phyloP scores from a whole-genome alignment of 352 stramenopile species.

The Globisporangium recalcitrans region DNA sequence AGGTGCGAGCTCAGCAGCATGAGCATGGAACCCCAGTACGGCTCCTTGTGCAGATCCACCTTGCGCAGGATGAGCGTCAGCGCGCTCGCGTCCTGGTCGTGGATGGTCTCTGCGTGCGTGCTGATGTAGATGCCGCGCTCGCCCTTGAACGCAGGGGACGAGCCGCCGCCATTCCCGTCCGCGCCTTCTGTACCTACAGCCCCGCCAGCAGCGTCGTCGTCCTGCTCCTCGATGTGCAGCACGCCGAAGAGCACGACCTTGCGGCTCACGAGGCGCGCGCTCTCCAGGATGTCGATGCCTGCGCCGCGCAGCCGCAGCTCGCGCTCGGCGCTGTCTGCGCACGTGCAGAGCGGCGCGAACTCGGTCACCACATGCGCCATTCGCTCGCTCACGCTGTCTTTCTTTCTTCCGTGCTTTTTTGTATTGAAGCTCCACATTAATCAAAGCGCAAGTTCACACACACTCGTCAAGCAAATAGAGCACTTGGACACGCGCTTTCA shows the following conservation, averaged over 20 bases:
- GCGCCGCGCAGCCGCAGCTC: constrained; percentile 38
- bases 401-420: background rate
- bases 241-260: constrained; percentile 60
- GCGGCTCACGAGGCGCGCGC: constrained; percentile 31
- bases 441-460: no score
- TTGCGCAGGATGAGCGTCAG: constrained; percentile 43
- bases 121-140: constrained; percentile 57
- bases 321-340: constrained; percentile 14
- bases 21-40: constrained; percentile 61
- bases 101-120: constrained; percentile 30
- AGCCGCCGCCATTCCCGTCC: no score
- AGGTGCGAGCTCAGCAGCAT: constrained; percentile 57
- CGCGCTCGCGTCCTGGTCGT: constrained; percentile 47
- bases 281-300: constrained; percentile 46
- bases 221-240: constrained; percentile 29
- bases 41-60: constrained; percentile 44
- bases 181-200: background rate
- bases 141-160: background rate
- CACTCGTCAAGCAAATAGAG: no score
- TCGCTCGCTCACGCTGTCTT: background rate
- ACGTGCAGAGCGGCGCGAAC: constrained; percentile 64
- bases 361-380: constrained; percentile 7
- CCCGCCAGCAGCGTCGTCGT: background rate
- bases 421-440: background rate
- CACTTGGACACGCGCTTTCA: no score